A percentile compares a stretch with the other conserved stretches of the same genome.
phyloP scores from a whole-genome alignment of 2,329 filamentous ascomycete genomes.

The Hypoxylon sp. region DNA sequence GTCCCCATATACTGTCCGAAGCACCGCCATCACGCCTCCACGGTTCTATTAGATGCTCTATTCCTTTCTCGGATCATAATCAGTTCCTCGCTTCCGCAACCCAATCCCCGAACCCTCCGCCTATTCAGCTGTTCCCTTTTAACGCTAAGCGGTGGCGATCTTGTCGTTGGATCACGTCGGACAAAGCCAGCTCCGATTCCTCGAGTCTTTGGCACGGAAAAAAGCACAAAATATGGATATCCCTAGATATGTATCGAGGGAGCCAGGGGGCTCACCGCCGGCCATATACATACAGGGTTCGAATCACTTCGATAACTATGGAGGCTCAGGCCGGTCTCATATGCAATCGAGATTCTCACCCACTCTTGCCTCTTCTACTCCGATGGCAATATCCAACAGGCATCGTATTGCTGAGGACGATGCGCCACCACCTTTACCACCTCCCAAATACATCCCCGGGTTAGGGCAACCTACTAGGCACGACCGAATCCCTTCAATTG shows the following conservation, averaged over 20 bases:
- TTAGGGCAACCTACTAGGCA: conserved; percentile 46
- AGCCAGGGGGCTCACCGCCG: conserved; percentile 50
- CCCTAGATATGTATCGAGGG: conserved; percentile 50
- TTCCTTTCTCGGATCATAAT: conserved; percentile 27
- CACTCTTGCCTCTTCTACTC: conserved; percentile 52
- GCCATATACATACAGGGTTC: conserved; percentile 51
- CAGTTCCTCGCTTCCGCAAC: conserved; percentile 26
- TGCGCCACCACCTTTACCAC: conserved; percentile 55
- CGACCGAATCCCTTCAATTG: conserved; percentile 49
- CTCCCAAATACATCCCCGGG: conserved; percentile 52
- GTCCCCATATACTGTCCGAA: conserved; percentile 25
- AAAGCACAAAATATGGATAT: conserved; percentile 49
- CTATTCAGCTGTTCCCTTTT: conserved; percentile 33
- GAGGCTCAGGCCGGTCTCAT: conserved; percentile 44
- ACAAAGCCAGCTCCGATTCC: conserved; percentile 33
- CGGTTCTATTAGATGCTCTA: conserved; percentile 36
- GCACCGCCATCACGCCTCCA: conserved; percentile 35
- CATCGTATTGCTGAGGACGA: conserved; percentile 52
- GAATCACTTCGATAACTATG: conserved; percentile 46
- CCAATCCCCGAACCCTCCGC: conserved; percentile 20
- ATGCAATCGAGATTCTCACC: conserved; percentile 51
- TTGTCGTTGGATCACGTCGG: conserved; percentile 40
- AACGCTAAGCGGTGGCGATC: conserved; percentile 41
- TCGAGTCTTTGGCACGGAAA: conserved; percentile 22
- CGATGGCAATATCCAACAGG: conserved; percentile 55